phyloP scores from a whole-genome alignment of 441 rosid species.

The Gossypium davidsonii region DNA sequence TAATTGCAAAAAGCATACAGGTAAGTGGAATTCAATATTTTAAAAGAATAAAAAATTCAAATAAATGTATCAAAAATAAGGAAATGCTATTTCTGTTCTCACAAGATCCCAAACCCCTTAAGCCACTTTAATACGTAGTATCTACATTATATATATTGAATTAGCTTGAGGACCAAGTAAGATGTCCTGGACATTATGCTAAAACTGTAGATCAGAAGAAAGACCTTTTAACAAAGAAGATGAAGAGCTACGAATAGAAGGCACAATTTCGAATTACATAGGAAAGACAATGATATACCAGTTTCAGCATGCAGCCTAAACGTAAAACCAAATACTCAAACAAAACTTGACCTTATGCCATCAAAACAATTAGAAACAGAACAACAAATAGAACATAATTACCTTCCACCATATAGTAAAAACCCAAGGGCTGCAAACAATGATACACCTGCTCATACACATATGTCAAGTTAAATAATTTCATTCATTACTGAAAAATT shows the following conservation, averaged over 20 bases:
- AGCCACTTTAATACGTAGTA: not conserved
- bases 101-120: slow-evolving; percentile 3
- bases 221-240: slow-evolving; percentile 5
- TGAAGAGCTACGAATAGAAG: not conserved
- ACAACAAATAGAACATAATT: slow-evolving; percentile 11
- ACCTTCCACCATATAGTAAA: slow-evolving; percentile 93
- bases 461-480: slow-evolving; percentile 4
- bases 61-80: not conserved
- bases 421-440: slow-evolving; percentile 82
- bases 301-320: not conserved
- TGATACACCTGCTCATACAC: slow-evolving; percentile 54
- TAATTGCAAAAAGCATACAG: not conserved
- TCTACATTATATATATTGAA: not conserved
- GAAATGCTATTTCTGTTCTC: not conserved
- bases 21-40: not conserved
- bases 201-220: not conserved
- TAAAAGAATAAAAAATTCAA: not conserved
- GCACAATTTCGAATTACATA: not conserved
- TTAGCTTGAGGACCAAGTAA: not conserved
- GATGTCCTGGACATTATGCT: not conserved
- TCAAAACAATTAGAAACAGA: slow-evolving; percentile 6
- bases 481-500: slow-evolving; percentile 1
- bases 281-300: not conserved
- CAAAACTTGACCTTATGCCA: not conserved
- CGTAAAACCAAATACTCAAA: not conserved